Base-by-base conservation (phyloP, 352 stramenopile genomes). In the Globisporangium emineosum region DNA sequence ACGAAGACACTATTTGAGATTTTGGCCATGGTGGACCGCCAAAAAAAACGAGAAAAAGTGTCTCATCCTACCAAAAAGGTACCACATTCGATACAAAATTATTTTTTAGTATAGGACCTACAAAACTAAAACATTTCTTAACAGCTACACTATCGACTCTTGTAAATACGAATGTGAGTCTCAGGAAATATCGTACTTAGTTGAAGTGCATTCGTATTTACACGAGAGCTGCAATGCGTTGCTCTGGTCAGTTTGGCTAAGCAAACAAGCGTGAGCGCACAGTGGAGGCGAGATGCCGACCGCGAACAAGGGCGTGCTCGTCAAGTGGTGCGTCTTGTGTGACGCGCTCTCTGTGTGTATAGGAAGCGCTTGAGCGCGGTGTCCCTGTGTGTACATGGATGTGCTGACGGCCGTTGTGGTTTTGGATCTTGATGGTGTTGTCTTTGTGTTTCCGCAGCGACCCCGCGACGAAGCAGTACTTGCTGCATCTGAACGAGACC, bases 381-480 rank as follows among this genome's bases (percentile, higher is more conserved):
- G 15, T 17, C 2, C 37, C 5, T 35, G 32, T 57, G 15, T 52
- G 23, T 27, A 19, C 29, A n/a, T 23, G 45, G 9, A 43, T 53
- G 8, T 40, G 7, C 25, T 56, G 5, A 17, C 50, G 2, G 7
- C 21, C 50, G 47, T 54, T 40, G 5, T 37, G 29, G n/a, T 54
- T 27, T 59, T 5, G 45, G n/a, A n/a, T n/a, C n/a, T n/a, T n/a
- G n/a, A n/a, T n/a, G n/a, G n/a, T n/a, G n/a, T n/a, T n/a, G n/a
- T n/a, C n/a, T 25, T 9, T 35, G 13, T 35, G 42, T 40, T n/a
- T 69, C 12, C 59, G 17, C 61, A 94, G 86, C 72, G 86, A 94
- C 57, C 77, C 83, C 10, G 82, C 86, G 45, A 94, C 86, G 51
- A 94, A 94, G 76, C 86, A 94, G 71, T 94, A 94, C 71, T 57